phyloP scores from a whole-genome alignment of 495 filamentous ascomycete species.

The Xylaria castorea region DNA sequence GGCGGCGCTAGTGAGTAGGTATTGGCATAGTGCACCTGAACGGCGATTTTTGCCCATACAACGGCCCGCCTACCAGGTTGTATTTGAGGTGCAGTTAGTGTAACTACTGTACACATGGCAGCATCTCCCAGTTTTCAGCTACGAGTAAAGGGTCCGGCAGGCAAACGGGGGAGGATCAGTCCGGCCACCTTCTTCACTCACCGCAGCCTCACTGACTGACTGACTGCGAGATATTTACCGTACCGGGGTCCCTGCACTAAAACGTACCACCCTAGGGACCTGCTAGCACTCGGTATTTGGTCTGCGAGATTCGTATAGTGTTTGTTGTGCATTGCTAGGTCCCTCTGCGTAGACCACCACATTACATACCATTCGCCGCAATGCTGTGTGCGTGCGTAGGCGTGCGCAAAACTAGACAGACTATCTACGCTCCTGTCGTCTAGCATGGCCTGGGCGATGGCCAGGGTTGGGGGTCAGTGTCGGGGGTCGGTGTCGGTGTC shows the following conservation, averaged over 20 bases:
- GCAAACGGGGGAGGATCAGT: neutral
- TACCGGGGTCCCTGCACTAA: constrained; percentile 8
- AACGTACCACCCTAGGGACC: neutral
- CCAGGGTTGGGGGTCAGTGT: neutral
- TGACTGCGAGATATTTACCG: constrained; percentile 14
- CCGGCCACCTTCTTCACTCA: neutral
- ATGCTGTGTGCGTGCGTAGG: neutral
- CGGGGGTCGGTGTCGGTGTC: neutral
- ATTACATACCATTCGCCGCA: neutral
- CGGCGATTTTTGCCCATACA: neutral
- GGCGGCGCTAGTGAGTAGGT: neutral
- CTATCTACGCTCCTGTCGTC: neutral
- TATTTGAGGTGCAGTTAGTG: constrained; percentile 18
- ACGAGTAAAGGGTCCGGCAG: neutral
- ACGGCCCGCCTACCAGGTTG: constrained; percentile 14
- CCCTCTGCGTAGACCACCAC: neutral
- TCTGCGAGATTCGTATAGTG: constrained; percentile 3
- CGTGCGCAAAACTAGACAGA: neutral
- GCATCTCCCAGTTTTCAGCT: constrained; percentile 11
- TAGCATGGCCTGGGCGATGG: neutral
- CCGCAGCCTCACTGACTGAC: constrained; percentile 17
- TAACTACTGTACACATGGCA: neutral
- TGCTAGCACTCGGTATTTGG: constrained; percentile 7
- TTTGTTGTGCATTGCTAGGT: constrained; percentile 2
- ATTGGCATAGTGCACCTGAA: neutral